Evolutionary conservation across 1,139 yeast genomes (phyloP).

Genomic region (Kurtzmaniella quercitrusa): DNA sequence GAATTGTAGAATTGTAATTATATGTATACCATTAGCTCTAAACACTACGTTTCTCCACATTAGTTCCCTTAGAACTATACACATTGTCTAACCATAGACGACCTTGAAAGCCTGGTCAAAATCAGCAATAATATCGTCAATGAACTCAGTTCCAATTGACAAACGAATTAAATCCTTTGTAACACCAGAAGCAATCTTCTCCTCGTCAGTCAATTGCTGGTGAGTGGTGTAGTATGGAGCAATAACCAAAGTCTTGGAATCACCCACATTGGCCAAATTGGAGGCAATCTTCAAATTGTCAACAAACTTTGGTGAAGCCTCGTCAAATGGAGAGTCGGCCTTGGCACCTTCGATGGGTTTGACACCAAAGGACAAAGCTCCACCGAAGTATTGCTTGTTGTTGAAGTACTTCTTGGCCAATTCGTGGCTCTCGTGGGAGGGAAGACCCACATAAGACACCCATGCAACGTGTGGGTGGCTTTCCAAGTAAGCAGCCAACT

Average conservation of each 20-base stretch:
- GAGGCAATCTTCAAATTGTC: constrained; percentile 80
- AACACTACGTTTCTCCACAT: too few species aligned
- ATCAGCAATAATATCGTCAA: constrained; percentile 84
- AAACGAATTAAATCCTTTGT: constrained; percentile 83
- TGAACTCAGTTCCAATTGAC: constrained; percentile 84
- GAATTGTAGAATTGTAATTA: too few species aligned
- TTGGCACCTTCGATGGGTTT: constrained; percentile 51
- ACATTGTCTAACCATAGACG: constrained; percentile 30
- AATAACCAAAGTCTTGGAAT: constrained; percentile 88
- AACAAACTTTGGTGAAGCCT: constrained; percentile 77
- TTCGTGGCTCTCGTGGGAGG: constrained; percentile 77
- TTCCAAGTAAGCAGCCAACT: constrained; percentile 75
- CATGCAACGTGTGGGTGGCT: constrained; percentile 67
- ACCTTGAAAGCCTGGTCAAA: constrained; percentile 73
- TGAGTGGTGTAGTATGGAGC: constrained; percentile 96
- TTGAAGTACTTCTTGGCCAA: constrained; percentile 75
- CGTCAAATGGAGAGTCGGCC: constrained; percentile 51
- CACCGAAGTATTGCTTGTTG: constrained; percentile 68
- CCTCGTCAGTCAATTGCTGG: constrained; percentile 80
- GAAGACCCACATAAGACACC: constrained; percentile 91
- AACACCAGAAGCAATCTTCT: constrained; percentile 79
- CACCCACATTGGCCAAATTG: constrained; percentile 95
- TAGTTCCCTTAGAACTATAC: too few species aligned
- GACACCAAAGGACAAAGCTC: constrained; percentile 85
- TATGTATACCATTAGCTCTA: too few species aligned